A percentile compares a stretch with the other conserved stretches of the same genome.
Conservation (phyloP, 169 alveolate species). For the Plasmodium knowlesi region DNA sequence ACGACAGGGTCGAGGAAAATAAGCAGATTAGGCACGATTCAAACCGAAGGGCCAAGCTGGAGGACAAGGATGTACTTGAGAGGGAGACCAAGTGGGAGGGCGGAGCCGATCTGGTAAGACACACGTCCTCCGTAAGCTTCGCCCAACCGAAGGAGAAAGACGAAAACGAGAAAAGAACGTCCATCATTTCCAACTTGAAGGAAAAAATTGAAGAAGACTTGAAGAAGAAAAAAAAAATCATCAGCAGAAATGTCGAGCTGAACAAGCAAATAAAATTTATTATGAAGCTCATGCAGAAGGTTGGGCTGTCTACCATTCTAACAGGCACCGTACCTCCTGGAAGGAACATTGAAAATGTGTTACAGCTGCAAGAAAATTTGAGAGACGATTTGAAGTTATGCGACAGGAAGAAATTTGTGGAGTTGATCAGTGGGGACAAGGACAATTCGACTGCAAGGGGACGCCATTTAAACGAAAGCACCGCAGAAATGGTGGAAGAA, state of each 20-base stretch:
- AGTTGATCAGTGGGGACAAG: not conserved
- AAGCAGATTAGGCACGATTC: not conserved
- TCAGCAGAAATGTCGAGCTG: constrained; percentile 66
- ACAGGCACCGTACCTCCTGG: constrained; percentile 76
- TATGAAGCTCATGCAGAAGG: constrained; percentile 75
- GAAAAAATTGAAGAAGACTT: constrained; percentile 73
- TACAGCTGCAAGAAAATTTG: constrained; percentile 57
- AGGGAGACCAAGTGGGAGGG: not conserved
- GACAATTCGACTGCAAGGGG: not conserved
- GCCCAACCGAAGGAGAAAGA: constrained; percentile 28
- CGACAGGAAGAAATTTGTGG: constrained; percentile 21
- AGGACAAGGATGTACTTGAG: not conserved
- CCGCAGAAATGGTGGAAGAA: constrained; percentile 1
- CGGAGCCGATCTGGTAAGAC: not conserved
- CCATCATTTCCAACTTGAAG: constrained; percentile 61
- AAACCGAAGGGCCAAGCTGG: not conserved
- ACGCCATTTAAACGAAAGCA: not conserved
- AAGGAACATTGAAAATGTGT: constrained; percentile 67
- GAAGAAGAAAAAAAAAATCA: constrained; percentile 60
- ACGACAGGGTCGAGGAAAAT: not conserved
- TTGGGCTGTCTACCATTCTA: constrained; percentile 55
- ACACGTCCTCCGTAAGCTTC: not conserved
- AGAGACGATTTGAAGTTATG: constrained; percentile 48
- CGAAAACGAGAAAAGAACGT: constrained; percentile 61
- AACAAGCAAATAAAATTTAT: constrained; percentile 69